Conservation (phyloP, 768 basidiomycete genomes). For the Cystobasidiopsis lactophilus region DNA sequence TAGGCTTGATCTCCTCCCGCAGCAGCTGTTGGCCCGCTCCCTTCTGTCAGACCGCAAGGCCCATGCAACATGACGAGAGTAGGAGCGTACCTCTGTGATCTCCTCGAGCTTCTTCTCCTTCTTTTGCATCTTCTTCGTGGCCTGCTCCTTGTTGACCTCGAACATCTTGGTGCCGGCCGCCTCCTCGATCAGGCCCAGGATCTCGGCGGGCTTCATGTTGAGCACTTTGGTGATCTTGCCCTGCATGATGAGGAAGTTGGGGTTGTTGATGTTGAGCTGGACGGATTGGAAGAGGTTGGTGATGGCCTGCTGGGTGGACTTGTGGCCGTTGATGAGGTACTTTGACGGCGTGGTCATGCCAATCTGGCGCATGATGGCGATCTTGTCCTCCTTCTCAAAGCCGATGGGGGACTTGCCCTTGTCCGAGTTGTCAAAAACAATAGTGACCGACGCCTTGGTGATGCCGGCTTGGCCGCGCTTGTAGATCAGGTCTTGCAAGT, state of each 20-base stretch:
- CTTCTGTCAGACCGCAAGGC: neutral
- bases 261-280: conserved; percentile 97
- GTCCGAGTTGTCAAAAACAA: conserved; percentile 96
- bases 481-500: conserved; percentile 95
- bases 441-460: conserved; percentile 90
- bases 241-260: conserved; percentile 99
- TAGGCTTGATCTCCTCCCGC: conserved; percentile 77
- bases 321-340: conserved; percentile 89
- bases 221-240: conserved; percentile 96
- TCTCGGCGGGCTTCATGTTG: conserved; percentile 95
- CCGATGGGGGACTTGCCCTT: conserved; percentile 55
- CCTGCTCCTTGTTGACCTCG: conserved; percentile 92
- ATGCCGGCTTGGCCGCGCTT: conserved; percentile 95
- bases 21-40: conserved; percentile 34
- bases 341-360: conserved; percentile 82
- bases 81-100: conserved; percentile 35
- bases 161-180: conserved; percentile 98
- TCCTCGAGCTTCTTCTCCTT: conserved; percentile 92
- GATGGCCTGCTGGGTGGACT: conserved; percentile 56
- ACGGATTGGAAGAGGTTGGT: conserved; percentile 90
- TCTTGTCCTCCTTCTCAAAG: conserved; percentile 54
- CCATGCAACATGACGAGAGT: neutral
- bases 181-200: conserved; percentile 95
- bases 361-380: conserved; percentile 79
- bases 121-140: conserved; percentile 82